Percentiles rank a stretch among this genome's conserved stretches.
Evolutionary conservation across 257 asterid genomes (phyloP).

Genomic region (Plectranthus barbatus): DNA sequence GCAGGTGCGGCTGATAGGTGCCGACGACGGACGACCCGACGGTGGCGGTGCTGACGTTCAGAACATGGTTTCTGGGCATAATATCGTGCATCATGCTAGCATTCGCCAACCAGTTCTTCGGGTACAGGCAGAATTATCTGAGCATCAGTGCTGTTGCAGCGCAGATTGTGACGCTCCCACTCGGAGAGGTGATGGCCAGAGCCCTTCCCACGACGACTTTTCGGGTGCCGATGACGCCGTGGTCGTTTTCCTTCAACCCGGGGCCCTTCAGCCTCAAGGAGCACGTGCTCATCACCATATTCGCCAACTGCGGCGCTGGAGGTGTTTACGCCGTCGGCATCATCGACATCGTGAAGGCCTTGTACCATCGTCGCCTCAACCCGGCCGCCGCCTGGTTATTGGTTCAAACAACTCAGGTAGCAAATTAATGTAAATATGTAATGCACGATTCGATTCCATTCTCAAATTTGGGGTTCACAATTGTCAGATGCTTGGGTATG

Average conservation of each 20-base stretch:
- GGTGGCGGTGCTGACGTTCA: conserved; percentile 34
- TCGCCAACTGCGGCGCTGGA: conserved; percentile 44
- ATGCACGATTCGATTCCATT: too few species aligned
- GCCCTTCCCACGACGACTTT: conserved; percentile 28
- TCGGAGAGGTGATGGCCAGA: conserved; percentile 47
- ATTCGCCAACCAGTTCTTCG: conserved; percentile 46
- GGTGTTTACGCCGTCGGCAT: conserved; percentile 50
- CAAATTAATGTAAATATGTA: too few species aligned
- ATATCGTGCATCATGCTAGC: conserved; percentile 38
- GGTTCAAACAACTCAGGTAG: conserved; percentile 59
- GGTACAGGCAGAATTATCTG: conserved; percentile 40
- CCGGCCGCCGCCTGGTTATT: conserved; percentile 40
- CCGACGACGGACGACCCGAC: conserved; percentile 43
- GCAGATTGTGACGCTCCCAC: conserved; percentile 51
- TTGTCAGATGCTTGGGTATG: conserved; percentile 59
- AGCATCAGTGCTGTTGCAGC: conserved; percentile 24
- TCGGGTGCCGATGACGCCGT: conserved; percentile 25
- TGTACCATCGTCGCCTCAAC: conserved; percentile 38
- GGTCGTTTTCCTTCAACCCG: conserved; percentile 50
- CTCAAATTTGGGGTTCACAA: too few species aligned
- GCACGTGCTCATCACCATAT: too few species aligned
- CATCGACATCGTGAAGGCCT: conserved; percentile 40
- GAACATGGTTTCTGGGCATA: conserved; percentile 63
- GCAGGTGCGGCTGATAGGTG: conserved; percentile 61
- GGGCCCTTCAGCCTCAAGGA: conserved; percentile 65